These are phyloP conservation scores for Pelargonium myrrhifolium DNA, from an alignment of 441 rosid genomes.

Conservation along the genomic window DNA sequence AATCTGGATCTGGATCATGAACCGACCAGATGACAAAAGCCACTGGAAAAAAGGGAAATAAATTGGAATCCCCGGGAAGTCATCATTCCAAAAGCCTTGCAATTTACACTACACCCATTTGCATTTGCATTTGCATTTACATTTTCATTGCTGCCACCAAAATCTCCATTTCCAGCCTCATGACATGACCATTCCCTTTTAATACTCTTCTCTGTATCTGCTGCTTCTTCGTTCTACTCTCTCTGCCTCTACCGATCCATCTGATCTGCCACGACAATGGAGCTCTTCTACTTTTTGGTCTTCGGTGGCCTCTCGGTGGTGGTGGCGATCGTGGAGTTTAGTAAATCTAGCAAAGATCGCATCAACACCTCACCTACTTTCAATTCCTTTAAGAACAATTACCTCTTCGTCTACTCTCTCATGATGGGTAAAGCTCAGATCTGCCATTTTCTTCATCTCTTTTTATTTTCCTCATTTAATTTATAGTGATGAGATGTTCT, in stretches of 20 bases:
- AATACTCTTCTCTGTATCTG: not conserved
- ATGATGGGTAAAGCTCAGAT: conserved; percentile 56
- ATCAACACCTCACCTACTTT: conserved; percentile 58
- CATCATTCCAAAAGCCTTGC: too few relatives aligned
- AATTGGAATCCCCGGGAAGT: too few relatives aligned
- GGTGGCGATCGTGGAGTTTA: conserved; percentile 52
- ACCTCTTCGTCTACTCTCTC: conserved; percentile 70
- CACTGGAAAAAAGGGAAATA: too few relatives aligned
- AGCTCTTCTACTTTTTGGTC: conserved; percentile 49
- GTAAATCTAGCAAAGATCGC: conserved; percentile 56
- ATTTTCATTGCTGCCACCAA: too few relatives aligned
- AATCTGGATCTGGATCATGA: too few relatives aligned
- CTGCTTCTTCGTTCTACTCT: not conserved
- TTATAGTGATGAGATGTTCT: too few relatives aligned
- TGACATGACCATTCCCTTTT: not conserved
- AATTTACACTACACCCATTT: too few relatives aligned
- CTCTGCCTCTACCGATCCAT: not conserved
- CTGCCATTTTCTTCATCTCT: not conserved
- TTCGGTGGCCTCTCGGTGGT: conserved; percentile 52
- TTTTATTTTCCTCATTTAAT: not conserved
- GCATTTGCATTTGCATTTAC: too few relatives aligned
- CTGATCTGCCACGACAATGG: conserved; percentile 32
- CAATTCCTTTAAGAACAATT: conserved; percentile 72
- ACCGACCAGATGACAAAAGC: too few relatives aligned
- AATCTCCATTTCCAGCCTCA: too few relatives aligned